These are phyloP conservation scores for Annona cherimola DNA, from an alignment of 164 flowering plant species.

Conservation along the genomic window DNA sequence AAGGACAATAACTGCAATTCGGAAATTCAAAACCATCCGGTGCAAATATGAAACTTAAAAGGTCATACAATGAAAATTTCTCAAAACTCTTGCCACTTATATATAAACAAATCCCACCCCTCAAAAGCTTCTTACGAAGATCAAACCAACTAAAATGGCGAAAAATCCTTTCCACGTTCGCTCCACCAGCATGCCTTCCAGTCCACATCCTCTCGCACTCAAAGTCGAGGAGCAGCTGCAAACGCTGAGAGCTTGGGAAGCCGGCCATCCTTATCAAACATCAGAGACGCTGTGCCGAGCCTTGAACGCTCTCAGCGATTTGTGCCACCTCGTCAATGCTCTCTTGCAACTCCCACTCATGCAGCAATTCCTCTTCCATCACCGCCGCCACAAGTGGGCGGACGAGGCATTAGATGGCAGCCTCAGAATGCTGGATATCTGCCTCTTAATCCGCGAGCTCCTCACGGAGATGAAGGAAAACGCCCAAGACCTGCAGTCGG, in stretches of 20 bases:
- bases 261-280: background rate
- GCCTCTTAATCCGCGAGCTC: conserved; percentile 21
- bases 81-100: too few relatives aligned
- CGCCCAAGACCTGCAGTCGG: conserved; percentile 21
- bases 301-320: background rate
- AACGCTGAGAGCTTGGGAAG: conserved; percentile 5
- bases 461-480: conserved; percentile 25
- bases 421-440: conserved; percentile 33
- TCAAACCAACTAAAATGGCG: background rate
- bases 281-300: background rate
- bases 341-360: conserved; percentile 16
- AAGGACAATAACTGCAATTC: too few relatives aligned
- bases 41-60: too few relatives aligned
- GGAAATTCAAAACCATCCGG: too few relatives aligned
- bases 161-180: conserved; percentile 14
- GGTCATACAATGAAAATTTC: too few relatives aligned
- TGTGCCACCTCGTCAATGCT: conserved; percentile 17
- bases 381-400: conserved; percentile 16
- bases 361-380: conserved; percentile 9
- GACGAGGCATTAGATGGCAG: conserved; percentile 30
- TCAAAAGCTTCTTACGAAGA: background rate
- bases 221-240: conserved; percentile 14
- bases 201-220: conserved; percentile 14
- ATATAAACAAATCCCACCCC: too few relatives aligned
- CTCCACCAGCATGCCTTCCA: conserved; percentile 22